Conservation (phyloP, 768 basidiomycete species). For the Russula virescens region DNA sequence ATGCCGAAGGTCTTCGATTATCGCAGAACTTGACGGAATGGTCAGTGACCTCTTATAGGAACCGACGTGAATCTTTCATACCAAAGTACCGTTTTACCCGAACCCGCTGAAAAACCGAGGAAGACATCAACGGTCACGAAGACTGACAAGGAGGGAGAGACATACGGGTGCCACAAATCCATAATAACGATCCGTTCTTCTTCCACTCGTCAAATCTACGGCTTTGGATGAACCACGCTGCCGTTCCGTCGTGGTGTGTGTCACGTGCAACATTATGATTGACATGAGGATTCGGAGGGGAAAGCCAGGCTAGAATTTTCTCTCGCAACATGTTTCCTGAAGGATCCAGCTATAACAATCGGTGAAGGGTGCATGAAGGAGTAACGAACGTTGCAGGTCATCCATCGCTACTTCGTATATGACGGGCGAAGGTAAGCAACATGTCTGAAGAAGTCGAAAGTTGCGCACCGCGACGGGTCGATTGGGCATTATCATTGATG, state of each 20-base stretch:
- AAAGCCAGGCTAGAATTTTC: not conserved
- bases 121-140: not conserved
- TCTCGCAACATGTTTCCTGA: not conserved
- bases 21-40: not conserved
- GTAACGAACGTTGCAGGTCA: not conserved
- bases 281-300: constrained; percentile 2
- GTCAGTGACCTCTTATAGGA: not conserved
- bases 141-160: not conserved
- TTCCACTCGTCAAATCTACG: not conserved
- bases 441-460: not conserved
- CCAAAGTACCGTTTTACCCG: constrained; percentile 5
- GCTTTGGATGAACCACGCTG: not conserved
- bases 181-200: not conserved
- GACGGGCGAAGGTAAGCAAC: not conserved
- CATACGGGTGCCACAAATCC: constrained; percentile 12
- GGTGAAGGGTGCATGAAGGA: too few species aligned
- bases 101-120: not conserved
- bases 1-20: not conserved
- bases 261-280: constrained; percentile 3
- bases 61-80: not conserved
- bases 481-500: not conserved
- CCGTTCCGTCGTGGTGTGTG: not conserved
- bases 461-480: not conserved
- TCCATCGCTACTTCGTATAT: not conserved
- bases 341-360: not conserved